Evolutionary conservation across 768 basidiomycete species (phyloP).

Genomic region (Mycena venus): DNA sequence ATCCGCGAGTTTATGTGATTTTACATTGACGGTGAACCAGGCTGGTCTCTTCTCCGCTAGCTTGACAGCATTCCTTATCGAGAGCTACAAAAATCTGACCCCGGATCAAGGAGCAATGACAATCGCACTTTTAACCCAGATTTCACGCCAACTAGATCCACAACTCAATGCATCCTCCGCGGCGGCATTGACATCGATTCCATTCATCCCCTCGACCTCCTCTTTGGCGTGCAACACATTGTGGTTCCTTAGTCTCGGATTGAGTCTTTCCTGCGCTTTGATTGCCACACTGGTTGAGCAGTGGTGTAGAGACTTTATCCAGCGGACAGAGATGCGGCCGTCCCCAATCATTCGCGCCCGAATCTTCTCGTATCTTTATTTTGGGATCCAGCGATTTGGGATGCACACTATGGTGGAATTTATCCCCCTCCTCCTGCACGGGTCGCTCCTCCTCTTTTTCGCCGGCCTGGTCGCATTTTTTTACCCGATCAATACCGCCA

Average conservation of each 20-base stretch:
- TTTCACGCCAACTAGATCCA: background rate
- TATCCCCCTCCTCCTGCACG: background rate
- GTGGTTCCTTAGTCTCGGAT: too few relatives aligned
- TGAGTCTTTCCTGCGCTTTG: constrained; percentile 18
- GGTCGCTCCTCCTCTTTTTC: constrained; percentile 13
- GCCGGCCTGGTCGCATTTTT: constrained; percentile 13
- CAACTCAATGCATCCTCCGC: background rate
- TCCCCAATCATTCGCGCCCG: constrained; percentile 1
- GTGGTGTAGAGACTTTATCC: constrained; percentile 8
- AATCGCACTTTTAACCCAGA: background rate
- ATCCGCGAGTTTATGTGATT: background rate
- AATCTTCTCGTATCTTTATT: background rate
- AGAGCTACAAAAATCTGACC: constrained; percentile 7
- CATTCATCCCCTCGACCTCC: background rate
- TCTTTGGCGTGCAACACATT: background rate
- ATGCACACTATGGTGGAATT: background rate
- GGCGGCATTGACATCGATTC: background rate
- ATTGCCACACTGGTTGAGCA: constrained; percentile 20
- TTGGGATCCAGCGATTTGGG: background rate
- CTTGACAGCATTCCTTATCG: constrained; percentile 15
- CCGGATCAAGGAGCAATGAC: background rate
- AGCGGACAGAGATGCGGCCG: background rate
- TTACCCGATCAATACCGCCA: background rate
- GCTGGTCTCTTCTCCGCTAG: constrained; percentile 19
- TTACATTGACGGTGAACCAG: background rate